Base-by-base conservation (phyloP, 139 green algal genomes). In the Raphidocelis subcapitata region DNA sequence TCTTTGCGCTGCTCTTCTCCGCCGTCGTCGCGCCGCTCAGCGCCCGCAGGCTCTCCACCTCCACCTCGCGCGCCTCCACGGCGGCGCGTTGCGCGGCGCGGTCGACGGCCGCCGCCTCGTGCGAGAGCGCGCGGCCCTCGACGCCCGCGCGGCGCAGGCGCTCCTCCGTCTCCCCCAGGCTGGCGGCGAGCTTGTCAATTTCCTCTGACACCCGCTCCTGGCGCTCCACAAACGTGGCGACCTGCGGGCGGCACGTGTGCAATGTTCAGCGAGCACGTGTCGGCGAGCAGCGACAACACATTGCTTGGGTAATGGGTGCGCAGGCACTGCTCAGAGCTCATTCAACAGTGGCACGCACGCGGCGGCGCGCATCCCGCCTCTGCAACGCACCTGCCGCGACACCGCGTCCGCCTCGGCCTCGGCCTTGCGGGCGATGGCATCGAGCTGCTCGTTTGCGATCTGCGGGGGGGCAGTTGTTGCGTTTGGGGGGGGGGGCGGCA, bases 11-110 rank as follows among this genome's bases (percentile, higher is more conserved):
- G 65, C 83, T 85, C 82, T 93, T 93, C 77, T 96, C 88, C 1
- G 88, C 77, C 14, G 89, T 95, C 12, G 83, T 95, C 82, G 95
- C 89, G 35, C 95, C 88, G 26, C 76, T 84, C 36, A 95, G 84
- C n/a, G 83, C 81, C 1, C 72, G 62, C 67, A 95, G 71, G 79
- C 92, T 86, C 67, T 89, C 64, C 62, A 85, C 68, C 73, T 92
- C 88, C 32, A 89, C 72, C 31, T 28, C 49, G 12, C 80, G 59
- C 24, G 82, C 68, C 29, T 85, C 83, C 1, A 44, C n/a, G 44
- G 64, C 63, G 23, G 67, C 61, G 16, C 62, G 61, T 32, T 69
- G 61, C 26, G 51, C 63, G 21, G 77, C 77, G 31, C 81, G 79
- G 26, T 89, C 80, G 12, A 88, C 75, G 1, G 77, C 73, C 5